Evolutionary conservation across 768 basidiomycete genomes (phyloP), one percentile per base, ranked within the genome.

Genomic region (Jaapia argillacea): DNA sequence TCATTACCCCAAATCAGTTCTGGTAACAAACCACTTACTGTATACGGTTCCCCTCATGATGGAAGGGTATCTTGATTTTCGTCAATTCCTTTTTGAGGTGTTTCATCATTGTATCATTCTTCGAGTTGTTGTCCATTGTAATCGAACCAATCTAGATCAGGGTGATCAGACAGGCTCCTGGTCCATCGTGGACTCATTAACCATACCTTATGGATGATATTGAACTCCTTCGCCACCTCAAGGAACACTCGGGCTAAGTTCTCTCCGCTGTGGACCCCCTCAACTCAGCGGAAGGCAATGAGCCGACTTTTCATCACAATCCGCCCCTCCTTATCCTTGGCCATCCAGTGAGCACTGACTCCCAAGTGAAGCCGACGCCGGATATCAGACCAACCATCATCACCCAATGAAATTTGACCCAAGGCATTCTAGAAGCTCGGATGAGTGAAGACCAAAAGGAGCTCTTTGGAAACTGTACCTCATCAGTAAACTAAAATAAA

Each of bases 61-160:
- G 10, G 16, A 33, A 33, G 10, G 28, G 28, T 33, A 33, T 33
- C 28, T 16, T 16, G 28, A 10, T 10, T 16, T 33, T 10, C 28
- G 10, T 33, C 28, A 33, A 33, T 33, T 10, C 10, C 28, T 10
- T 10, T 16, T 33, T 16, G 31, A 46, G 7, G 43, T 44, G 43
- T 24, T 45, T 6, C 43, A 33, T 28, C n/a, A 26, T n/a, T 13
- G 45, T 46, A 12, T 46, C 42, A 31, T 46, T 46, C 21, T 46
- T 46, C 5, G 43, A 45, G n/a, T 42, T 31, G 27, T 46, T 46
- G 31, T 46, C 45, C n/a, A 20, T 12, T 14, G 45, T 46, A 24
- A 18, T 33, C 37, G 7, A 6, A 21, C 37, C 37, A 38, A 22
- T 38, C 37, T 38, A 38, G 10, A 7, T 7, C 12, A 7, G 7